These are phyloP conservation scores for Magnaporthales sp. DNA, from an alignment of 2,329 filamentous ascomycete genomes.

Conservation along the genomic window DNA sequence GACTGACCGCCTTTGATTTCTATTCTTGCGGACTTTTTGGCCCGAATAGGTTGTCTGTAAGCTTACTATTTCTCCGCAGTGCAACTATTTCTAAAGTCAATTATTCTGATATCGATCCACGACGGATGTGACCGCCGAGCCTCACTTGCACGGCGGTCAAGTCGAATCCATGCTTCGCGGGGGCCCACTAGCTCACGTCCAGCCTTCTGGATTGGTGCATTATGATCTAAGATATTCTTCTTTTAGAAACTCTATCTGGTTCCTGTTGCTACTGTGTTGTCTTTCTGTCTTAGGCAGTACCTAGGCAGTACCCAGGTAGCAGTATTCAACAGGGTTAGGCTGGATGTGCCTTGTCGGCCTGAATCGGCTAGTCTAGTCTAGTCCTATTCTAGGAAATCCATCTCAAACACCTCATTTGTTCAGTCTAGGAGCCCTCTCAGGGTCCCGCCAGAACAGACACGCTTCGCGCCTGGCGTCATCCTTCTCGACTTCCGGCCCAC, in stretches of 20 bases:
- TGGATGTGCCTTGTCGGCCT: neutral
- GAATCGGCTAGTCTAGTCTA: neutral
- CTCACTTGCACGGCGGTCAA: neutral
- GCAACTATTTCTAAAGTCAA: neutral
- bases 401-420: neutral
- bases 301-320: neutral
- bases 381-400: neutral
- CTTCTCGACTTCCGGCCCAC: neutral
- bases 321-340: neutral
- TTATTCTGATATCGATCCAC: neutral
- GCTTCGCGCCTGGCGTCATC: slow-evolving; percentile 2
- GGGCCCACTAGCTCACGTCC: neutral
- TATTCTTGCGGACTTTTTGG: neutral
- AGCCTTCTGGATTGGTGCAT: neutral
- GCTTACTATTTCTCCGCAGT: neutral
- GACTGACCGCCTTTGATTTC: neutral
- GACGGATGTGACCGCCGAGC: neutral
- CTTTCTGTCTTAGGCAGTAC: neutral
- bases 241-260: neutral
- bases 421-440: neutral
- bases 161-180: neutral
- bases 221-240: neutral
- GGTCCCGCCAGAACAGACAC: slow-evolving; percentile 4
- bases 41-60: neutral
- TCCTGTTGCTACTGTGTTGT: neutral